Conservation (phyloP, 441 rosid species). For the Croton setiger region DNA sequence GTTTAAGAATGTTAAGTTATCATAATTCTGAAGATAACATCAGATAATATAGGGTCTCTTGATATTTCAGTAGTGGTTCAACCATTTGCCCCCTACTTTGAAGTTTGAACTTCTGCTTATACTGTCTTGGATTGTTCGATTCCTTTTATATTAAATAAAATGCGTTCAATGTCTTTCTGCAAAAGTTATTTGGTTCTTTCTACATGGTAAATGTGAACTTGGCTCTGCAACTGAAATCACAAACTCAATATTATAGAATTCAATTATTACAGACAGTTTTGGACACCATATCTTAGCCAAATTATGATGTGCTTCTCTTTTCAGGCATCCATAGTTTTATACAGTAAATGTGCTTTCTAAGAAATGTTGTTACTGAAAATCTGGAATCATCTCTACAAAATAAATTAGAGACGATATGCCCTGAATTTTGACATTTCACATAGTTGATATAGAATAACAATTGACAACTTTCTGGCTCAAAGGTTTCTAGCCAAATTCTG, state of each 20-base stretch:
- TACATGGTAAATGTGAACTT: neutral
- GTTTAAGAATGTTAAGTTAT: slow-evolving; percentile 10
- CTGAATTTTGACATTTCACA: neutral
- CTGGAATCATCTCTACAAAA: neutral
- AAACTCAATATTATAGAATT: neutral
- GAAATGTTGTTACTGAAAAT: neutral
- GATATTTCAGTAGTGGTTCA: no score
- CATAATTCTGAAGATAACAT: neutral
- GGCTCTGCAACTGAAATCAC: neutral
- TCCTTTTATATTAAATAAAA: neutral
- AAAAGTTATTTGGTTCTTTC: neutral
- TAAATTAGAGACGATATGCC: neutral
- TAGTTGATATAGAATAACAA: slow-evolving; percentile 4
- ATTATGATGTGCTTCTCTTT: neutral
- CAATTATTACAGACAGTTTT: neutral
- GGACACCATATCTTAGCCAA: neutral
- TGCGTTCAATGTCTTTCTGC: neutral
- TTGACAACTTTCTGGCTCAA: neutral
- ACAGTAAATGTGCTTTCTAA: neutral
- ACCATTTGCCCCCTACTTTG: no score
- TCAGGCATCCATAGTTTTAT: neutral
- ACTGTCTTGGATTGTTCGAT: neutral
- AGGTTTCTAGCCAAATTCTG: neutral
- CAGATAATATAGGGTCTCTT: no score
- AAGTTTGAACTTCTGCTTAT: neutral